Conservation (phyloP, 768 basidiomycete genomes). For the Tylopilus felleus region DNA sequence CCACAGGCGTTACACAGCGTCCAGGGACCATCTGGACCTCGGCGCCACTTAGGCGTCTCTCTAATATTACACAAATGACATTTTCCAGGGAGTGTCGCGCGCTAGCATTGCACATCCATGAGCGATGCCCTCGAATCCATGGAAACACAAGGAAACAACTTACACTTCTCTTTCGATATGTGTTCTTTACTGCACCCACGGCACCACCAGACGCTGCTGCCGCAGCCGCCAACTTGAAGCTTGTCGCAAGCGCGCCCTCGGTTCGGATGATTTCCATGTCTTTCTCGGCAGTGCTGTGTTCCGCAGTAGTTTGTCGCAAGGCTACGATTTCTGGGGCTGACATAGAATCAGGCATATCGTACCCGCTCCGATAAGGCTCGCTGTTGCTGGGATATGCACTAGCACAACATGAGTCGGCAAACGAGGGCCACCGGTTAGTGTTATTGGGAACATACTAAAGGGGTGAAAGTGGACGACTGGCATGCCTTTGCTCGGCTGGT, state of each 20-base stretch:
- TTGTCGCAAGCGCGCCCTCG: slow-evolving; percentile 67
- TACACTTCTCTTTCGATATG: slow-evolving; percentile 84
- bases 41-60: slow-evolving; percentile 86
- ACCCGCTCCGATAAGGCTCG: slow-evolving; percentile 14
- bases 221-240: slow-evolving; percentile 54
- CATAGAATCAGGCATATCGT: slow-evolving; percentile 15
- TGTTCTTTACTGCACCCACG: slow-evolving; percentile 52
- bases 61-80: slow-evolving; percentile 86
- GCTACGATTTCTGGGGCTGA: slow-evolving; percentile 14
- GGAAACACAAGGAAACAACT: slow-evolving; percentile 30
- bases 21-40: slow-evolving; percentile 80
- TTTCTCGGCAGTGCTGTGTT: slow-evolving; percentile 67
- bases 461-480: slow-evolving; percentile 4
- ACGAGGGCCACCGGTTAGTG: slow-evolving; percentile 16
- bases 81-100: slow-evolving; percentile 81
- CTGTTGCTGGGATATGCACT: slow-evolving; percentile 12
- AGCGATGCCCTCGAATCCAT: slow-evolving; percentile 10
- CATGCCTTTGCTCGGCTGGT: slow-evolving; percentile 20
- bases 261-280: slow-evolving; percentile 84
- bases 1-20: slow-evolving; percentile 87
- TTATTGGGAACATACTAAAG: slow-evolving; percentile 17
- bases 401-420: slow-evolving; percentile 22
- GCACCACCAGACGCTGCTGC: slow-evolving; percentile 35
- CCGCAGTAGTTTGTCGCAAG: slow-evolving; percentile 33
- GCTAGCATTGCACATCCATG: slow-evolving; percentile 43